Evolutionary conservation across 352 stramenopile genomes (phyloP).

Genomic region (Pythium coloratum): DNA sequence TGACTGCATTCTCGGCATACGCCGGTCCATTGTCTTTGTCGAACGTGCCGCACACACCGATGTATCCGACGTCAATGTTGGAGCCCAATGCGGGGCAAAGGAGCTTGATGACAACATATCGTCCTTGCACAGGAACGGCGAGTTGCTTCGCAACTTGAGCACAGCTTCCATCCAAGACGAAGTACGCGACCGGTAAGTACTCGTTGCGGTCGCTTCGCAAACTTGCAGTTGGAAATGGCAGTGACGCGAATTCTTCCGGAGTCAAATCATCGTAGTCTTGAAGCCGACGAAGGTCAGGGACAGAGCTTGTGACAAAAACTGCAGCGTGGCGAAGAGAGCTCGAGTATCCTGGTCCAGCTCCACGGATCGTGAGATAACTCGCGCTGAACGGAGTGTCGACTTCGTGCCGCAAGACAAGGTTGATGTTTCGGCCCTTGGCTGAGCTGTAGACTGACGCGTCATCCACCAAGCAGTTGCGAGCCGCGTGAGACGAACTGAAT

Average conservation of each 20-base stretch:
- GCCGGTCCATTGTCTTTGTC: conserved; percentile 82
- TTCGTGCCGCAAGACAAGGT: conserved; percentile 78
- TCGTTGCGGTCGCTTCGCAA: conserved; percentile 57
- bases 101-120: conserved; percentile 82
- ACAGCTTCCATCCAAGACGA: conserved; percentile 77
- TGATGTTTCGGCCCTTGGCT: conserved; percentile 66
- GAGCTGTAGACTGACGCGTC: conserved; percentile 85
- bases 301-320: conserved; percentile 71
- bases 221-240: conserved; percentile 65
- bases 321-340: conserved; percentile 61
- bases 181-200: conserved; percentile 65
- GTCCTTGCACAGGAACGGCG: conserved; percentile 57
- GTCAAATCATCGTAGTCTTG: conserved; percentile 69
- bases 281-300: conserved; percentile 49
- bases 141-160: conserved; percentile 80
- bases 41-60: conserved; percentile 78
- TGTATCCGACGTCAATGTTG: conserved; percentile 87
- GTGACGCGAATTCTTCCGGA: conserved; percentile 70
- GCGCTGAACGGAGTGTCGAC: conserved; percentile 80
- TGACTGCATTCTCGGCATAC: conserved; percentile 52
- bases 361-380: conserved; percentile 69
- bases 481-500: conserved; percentile 69
- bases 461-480: conserved; percentile 73
- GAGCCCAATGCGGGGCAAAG: conserved; percentile 56
- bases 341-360: conserved; percentile 76